Evolutionary conservation across 2,329 filamentous ascomycete species (phyloP).

Genomic region (Drechslerella coelobrocha): DNA sequence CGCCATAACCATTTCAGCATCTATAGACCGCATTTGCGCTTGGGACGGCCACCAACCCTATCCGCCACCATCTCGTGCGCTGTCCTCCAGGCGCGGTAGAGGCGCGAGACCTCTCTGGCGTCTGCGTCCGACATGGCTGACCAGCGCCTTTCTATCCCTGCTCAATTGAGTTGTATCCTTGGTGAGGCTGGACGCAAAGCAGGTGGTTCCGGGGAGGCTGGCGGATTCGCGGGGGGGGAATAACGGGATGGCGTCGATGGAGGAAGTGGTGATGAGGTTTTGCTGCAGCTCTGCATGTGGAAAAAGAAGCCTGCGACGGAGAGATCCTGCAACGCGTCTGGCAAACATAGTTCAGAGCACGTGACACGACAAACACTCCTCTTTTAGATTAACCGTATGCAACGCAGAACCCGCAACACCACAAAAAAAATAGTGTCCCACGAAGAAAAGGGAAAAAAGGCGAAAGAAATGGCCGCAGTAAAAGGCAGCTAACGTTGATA

Average conservation of each 20-base stretch:
- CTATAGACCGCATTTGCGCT: conserved; percentile 27
- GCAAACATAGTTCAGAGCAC: conserved; percentile 14
- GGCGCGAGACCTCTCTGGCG: conserved; percentile 65
- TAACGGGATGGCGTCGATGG: conserved; percentile 4
- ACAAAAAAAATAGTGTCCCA: conserved; percentile 16
- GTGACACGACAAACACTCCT: conserved; percentile 10
- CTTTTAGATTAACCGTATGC: conserved; percentile 4
- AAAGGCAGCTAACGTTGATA: conserved; percentile 12
- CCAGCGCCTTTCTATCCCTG: neutral
- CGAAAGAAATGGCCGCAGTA: conserved; percentile 3
- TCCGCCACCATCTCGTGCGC: conserved; percentile 94
- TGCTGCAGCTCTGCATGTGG: conserved; percentile 14
- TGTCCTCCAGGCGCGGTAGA: conserved; percentile 94
- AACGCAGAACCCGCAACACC: conserved; percentile 16
- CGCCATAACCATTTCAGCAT: conserved; percentile 35
- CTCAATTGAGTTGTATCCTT: neutral
- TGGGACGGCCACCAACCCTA: conserved; percentile 68
- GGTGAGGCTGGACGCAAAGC: conserved; percentile 3
- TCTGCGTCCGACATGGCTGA: conserved; percentile 54
- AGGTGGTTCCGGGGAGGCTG: conserved; percentile 3
- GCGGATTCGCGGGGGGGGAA: neutral
- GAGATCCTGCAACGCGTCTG: conserved; percentile 12
- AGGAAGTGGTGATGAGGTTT: conserved; percentile 11
- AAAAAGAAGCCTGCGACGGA: neutral
- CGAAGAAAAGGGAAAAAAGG: conserved; percentile 25